Conservation (phyloP, 2,329 filamentous ascomycete genomes). For the Zymoseptoria crescenta region DNA sequence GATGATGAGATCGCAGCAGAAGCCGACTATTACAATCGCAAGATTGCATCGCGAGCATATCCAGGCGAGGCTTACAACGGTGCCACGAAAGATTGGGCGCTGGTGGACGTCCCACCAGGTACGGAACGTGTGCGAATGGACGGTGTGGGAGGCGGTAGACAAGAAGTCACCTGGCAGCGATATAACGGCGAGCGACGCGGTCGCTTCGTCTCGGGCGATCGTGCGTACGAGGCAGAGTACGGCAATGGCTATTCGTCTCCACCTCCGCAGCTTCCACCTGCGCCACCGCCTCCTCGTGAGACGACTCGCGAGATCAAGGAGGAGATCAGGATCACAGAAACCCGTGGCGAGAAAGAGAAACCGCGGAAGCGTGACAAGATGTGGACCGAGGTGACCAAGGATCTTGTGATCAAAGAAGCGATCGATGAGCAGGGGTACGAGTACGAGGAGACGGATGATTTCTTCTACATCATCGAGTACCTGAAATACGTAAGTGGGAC, state of each 20-base stretch:
- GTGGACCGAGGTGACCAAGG: slow-evolving; percentile 97
- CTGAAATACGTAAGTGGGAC: slow-evolving; percentile 66
- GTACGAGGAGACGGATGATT: slow-evolving; percentile 81
- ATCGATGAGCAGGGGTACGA: slow-evolving; percentile 78
- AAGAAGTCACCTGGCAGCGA: slow-evolving; percentile 70
- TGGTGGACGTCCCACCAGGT: slow-evolving; percentile 77
- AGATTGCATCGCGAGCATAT: slow-evolving; percentile 59
- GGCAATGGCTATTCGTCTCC: slow-evolving; percentile 23
- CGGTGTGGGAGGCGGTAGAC: slow-evolving; percentile 63
- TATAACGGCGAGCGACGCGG: slow-evolving; percentile 71
- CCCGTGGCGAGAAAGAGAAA: slow-evolving; percentile 10
- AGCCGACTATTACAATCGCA: slow-evolving; percentile 57
- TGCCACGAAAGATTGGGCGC: slow-evolving; percentile 67
- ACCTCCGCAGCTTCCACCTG: slow-evolving; percentile 16
- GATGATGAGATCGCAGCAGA: slow-evolving; percentile 47
- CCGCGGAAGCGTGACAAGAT: slow-evolving; percentile 43
- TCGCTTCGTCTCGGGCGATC: slow-evolving; percentile 63
- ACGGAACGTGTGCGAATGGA: slow-evolving; percentile 78
- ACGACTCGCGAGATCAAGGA: slow-evolving; percentile 39
- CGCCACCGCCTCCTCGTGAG: slow-evolving; percentile 17
- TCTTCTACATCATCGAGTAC: slow-evolving; percentile 91
- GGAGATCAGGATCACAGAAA: slow-evolving; percentile 34
- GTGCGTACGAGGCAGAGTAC: slow-evolving; percentile 42
- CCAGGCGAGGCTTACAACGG: slow-evolving; percentile 68
- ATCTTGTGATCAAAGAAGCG: slow-evolving; percentile 77